A percentile compares a stretch with the other conserved stretches of the same genome.
Conservation (phyloP, 768 basidiomycete genomes). For the Strobilomyces dryophilus region DNA sequence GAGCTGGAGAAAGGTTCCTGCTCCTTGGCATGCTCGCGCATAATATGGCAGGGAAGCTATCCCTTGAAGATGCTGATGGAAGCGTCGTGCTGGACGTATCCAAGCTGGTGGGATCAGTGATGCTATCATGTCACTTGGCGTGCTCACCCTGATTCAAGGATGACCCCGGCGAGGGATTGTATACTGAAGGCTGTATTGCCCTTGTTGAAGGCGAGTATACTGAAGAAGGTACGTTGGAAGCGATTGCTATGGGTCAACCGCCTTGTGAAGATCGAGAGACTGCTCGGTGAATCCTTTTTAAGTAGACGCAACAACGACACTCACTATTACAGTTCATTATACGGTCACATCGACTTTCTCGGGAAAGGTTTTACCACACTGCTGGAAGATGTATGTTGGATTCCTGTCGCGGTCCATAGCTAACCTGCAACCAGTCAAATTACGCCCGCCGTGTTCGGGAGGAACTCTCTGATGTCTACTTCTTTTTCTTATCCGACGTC, state of each 20-base stretch:
- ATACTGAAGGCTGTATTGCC: conserved; percentile 94
- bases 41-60: conserved; percentile 86
- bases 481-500: conserved; percentile 94
- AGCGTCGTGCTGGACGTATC: conserved; percentile 85
- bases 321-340: conserved; percentile 64
- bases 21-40: conserved; percentile 90
- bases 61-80: conserved; percentile 92
- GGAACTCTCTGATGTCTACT: conserved; percentile 72
- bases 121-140: conserved; percentile 1
- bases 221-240: conserved; percentile 81
- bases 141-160: conserved; percentile 41
- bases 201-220: conserved; percentile 97
- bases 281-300: conserved; percentile 54
- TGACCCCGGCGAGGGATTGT: conserved; percentile 91
- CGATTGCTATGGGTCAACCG: conserved; percentile 95
- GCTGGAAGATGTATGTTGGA: conserved; percentile 74
- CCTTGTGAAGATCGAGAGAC: conserved; percentile 88
- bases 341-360: conserved; percentile 95
- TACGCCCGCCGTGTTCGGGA: conserved; percentile 58
- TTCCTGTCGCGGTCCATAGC: neutral
- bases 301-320: neutral
- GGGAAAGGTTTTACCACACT: conserved; percentile 91
- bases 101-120: conserved; percentile 53
- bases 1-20: conserved; percentile 85
- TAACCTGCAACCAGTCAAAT: conserved; percentile 45